phyloP scores from a whole-genome alignment of 2,329 filamentous ascomycete species.

The Phaeophleospora eucalypticola region DNA sequence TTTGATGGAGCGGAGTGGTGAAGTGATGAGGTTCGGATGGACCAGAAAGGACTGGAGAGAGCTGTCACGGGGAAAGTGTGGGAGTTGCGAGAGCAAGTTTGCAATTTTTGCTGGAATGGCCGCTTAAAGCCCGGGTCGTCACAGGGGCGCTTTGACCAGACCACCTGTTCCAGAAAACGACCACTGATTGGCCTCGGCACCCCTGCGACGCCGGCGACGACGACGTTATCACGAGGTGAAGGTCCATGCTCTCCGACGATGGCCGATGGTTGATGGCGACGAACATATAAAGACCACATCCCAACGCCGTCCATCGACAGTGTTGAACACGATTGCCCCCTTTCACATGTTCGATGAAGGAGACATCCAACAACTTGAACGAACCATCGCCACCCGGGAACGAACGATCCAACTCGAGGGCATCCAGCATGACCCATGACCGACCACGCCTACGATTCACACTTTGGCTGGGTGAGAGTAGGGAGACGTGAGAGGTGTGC shows the following conservation, averaged over 20 bases:
- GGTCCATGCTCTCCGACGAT: conserved; percentile 15
- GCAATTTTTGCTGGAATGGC: conserved; percentile 25
- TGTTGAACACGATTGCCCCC: not conserved
- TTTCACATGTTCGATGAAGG: not conserved
- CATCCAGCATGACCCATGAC: not conserved
- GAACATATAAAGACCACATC: conserved; percentile 18
- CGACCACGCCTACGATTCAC: conserved; percentile 10
- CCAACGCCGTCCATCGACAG: not conserved
- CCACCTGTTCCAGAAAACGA: conserved; percentile 14
- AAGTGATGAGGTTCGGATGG: conserved; percentile 18
- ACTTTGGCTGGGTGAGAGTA: conserved; percentile 6
- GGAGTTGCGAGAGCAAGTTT: conserved; percentile 17
- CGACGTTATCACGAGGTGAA: conserved; percentile 14
- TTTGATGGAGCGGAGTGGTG: conserved; percentile 26
- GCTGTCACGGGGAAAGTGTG: conserved; percentile 28
- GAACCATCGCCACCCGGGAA: not conserved
- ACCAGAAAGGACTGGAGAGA: conserved; percentile 22
- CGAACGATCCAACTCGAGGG: not conserved
- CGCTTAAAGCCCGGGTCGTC: conserved; percentile 24
- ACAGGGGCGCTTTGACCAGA: conserved; percentile 18
- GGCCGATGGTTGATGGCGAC: conserved; percentile 8
- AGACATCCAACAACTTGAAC: not conserved
- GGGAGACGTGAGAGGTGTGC: not conserved
- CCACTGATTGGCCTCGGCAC: conserved; percentile 20
- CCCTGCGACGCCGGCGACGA: conserved; percentile 12